Evolutionary conservation across 805 yeast genomes (phyloP).

Genomic region (Candida manassasensis): DNA sequence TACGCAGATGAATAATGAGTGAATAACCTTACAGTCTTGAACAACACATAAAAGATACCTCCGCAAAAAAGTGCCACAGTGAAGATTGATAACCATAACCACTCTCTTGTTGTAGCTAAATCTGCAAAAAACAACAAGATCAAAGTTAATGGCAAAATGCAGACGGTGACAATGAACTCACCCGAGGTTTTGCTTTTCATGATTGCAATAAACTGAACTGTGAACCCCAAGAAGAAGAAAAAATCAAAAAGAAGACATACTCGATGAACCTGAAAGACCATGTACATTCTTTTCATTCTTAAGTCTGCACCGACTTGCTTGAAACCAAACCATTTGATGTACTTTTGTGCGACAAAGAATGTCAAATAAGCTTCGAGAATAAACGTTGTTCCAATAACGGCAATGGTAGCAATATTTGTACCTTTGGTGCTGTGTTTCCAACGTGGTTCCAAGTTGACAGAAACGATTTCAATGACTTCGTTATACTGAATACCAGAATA

Average conservation of each 20-base stretch:
- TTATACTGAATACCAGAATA: conserved; percentile 45
- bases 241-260: conserved; percentile 19
- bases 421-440: conserved; percentile 33
- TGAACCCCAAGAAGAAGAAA: conserved; percentile 48
- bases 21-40: conserved; percentile 43
- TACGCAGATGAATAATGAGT: conserved; percentile 38
- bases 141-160: conserved; percentile 42
- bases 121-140: conserved; percentile 33
- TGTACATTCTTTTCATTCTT: conserved; percentile 32
- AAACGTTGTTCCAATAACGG: conserved; percentile 33
- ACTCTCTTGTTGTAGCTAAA: conserved; percentile 33
- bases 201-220: conserved; percentile 45
- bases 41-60: conserved; percentile 43
- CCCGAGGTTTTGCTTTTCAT: conserved; percentile 31
- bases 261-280: conserved; percentile 36
- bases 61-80: conserved; percentile 29
- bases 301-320: conserved; percentile 46
- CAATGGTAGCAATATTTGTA: conserved; percentile 40
- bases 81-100: conserved; percentile 17
- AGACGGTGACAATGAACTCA: conserved; percentile 44
- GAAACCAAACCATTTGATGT: conserved; percentile 45
- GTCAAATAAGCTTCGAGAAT: conserved; percentile 26
- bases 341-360: conserved; percentile 27
- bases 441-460: conserved; percentile 10
- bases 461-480: conserved; percentile 29